Conservation (phyloP, 2,329 filamentous ascomycete species). For the Monosporascus cannonballus region DNA sequence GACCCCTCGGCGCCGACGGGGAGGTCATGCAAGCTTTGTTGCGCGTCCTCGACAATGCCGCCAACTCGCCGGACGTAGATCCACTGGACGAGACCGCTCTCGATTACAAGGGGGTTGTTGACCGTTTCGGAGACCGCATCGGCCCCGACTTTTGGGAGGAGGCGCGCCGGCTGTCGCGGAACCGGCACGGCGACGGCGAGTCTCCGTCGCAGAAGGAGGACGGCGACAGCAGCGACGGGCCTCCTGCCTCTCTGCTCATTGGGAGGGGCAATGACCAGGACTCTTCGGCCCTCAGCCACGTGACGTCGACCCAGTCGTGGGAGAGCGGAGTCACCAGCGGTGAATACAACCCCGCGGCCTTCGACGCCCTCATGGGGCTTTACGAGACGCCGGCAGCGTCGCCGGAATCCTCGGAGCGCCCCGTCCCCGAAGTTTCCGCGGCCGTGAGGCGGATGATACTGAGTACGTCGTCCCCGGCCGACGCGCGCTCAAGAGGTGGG, state of each 20-base stretch:
- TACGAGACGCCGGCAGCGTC: not conserved
- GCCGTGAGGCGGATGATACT: not conserved
- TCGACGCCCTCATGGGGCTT: not conserved
- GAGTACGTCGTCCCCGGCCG: too few species aligned
- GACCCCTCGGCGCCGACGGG: too few species aligned
- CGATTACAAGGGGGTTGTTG: too few species aligned
- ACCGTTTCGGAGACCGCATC: too few species aligned
- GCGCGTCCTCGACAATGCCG: not conserved
- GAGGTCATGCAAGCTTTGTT: not conserved
- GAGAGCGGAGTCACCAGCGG: not conserved
- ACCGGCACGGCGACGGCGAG: too few species aligned
- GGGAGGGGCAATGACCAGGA: not conserved
- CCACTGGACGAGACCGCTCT: too few species aligned
- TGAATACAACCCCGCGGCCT: not conserved
- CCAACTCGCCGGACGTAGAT: not conserved
- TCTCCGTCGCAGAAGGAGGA: not conserved
- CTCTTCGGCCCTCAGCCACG: not conserved
- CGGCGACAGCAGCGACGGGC: too few species aligned
- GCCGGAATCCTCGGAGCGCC: not conserved
- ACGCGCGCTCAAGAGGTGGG: too few species aligned
- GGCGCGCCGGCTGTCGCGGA: too few species aligned
- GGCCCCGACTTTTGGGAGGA: too few species aligned
- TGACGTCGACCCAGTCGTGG: not conserved
- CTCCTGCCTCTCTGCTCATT: too few species aligned
- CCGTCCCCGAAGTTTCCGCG: not conserved